phyloP scores from a whole-genome alignment of 2,329 filamentous ascomycete genomes.

The Orbilia oligospora region DNA sequence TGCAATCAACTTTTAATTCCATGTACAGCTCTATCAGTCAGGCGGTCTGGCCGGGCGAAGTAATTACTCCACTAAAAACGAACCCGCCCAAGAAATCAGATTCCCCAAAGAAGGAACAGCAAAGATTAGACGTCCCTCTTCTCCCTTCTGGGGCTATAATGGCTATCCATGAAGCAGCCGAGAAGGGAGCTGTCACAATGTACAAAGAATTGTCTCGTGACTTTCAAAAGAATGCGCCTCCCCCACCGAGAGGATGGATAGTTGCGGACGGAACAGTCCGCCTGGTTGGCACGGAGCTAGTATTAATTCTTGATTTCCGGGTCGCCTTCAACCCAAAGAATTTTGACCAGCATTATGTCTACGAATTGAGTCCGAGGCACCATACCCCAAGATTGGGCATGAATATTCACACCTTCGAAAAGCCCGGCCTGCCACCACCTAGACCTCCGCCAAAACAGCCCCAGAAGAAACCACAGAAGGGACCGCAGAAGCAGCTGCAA shows the following conservation, averaged over 20 bases:
- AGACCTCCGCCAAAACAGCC: slow-evolving; percentile 27
- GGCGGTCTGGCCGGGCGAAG: slow-evolving; percentile 24
- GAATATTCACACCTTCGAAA: slow-evolving; percentile 39
- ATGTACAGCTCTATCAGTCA: slow-evolving; percentile 38
- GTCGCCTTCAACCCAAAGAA: slow-evolving; percentile 59
- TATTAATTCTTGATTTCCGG: slow-evolving; percentile 51
- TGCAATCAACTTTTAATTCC: slow-evolving; percentile 43
- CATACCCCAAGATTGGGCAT: slow-evolving; percentile 19
- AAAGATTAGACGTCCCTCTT: slow-evolving; percentile 31
- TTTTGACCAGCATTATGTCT: slow-evolving; percentile 43
- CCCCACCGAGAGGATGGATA: slow-evolving; percentile 51
- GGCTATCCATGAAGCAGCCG: slow-evolving; percentile 51
- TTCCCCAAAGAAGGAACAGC: slow-evolving; percentile 26
- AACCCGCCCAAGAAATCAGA: slow-evolving; percentile 20
- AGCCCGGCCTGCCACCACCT: slow-evolving; percentile 42
- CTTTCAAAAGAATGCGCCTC: slow-evolving; percentile 45
- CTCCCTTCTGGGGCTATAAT: slow-evolving; percentile 53
- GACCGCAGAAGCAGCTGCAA: slow-evolving; percentile 26
- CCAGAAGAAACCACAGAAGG: slow-evolving; percentile 17
- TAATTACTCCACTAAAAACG: slow-evolving; percentile 13
- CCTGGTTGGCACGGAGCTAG: slow-evolving; percentile 48
- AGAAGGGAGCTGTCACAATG: slow-evolving; percentile 29
- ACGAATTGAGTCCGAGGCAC: slow-evolving; percentile 38
- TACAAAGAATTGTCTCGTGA: slow-evolving; percentile 45
- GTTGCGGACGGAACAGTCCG: slow-evolving; percentile 53